Conservation (phyloP, 139 green algal species). For the Chlorella sp. region DNA sequence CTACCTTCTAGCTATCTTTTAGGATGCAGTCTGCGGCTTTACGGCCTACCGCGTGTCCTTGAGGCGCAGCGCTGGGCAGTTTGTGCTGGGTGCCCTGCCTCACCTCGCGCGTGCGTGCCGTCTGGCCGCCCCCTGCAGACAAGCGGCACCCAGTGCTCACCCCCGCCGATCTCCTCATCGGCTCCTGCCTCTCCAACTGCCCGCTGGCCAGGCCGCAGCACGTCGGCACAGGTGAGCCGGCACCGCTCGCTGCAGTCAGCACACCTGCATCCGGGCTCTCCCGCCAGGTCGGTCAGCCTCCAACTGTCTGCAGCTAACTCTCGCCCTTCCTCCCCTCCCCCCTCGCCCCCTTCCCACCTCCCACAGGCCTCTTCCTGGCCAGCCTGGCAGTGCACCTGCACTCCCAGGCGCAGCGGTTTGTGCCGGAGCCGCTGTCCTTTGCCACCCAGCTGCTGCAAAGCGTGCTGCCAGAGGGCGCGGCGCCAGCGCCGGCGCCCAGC, state of each 20-base stretch:
- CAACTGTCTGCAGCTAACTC: too few relatives aligned
- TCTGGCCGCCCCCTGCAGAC: constrained; percentile 52
- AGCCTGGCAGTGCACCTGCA: constrained; percentile 53
- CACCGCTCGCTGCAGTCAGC: too few relatives aligned
- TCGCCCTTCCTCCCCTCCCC: too few relatives aligned
- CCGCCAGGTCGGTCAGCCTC: too few relatives aligned
- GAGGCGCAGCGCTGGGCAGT: too few relatives aligned
- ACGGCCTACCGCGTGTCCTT: too few relatives aligned
- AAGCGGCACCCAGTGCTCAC: constrained; percentile 85
- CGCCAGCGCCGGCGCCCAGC: not conserved
- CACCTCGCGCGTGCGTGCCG: not conserved
- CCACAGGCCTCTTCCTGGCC: constrained; percentile 45
- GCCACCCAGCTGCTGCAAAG: constrained; percentile 47
- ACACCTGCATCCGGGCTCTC: too few relatives aligned
- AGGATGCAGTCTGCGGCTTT: too few relatives aligned
- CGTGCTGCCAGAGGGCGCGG: not conserved
- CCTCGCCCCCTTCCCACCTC: not conserved
- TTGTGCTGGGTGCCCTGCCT: too few relatives aligned
- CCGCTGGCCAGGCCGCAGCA: constrained; percentile 51
- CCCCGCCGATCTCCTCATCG: constrained; percentile 71
- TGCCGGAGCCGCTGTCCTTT: constrained; percentile 74
- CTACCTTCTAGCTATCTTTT: too few relatives aligned
- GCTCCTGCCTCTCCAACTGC: constrained; percentile 54
- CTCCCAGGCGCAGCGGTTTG: constrained; percentile 54
- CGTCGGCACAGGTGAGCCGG: constrained; percentile 30